Base-by-base conservation (phyloP, 345 rosid genomes). In the Barbarea vulgaris region DNA sequence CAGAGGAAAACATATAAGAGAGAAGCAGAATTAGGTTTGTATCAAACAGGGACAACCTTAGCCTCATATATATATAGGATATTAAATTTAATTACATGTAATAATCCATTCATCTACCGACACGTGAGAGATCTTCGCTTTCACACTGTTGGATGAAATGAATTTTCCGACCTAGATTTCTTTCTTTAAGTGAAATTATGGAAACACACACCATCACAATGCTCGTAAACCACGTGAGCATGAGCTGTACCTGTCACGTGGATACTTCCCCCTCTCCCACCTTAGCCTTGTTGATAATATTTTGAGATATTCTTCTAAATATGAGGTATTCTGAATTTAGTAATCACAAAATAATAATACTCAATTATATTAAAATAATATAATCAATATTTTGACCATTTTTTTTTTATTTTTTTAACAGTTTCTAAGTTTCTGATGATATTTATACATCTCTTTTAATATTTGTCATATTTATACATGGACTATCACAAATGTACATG, bases 161-260 rank as follows among this genome's bases (percentile, higher is more conserved):
- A 46, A 47, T 57, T 48, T 33, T 34, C 52, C 25, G 44, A 39
- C 67, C 58, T 46, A 58, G 47, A 68, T 60, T 67, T 58, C 31
- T 0, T 21, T 12, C 6, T 37, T 19, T 28, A 5, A 4, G 9
- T 37, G 15, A 62, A 69, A 69, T 61, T 62, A 69, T 70, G 41
- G 28, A 76, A 69, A 76, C 7, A 50, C 51, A 76, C 7, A 50
- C 51, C 51, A 61, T 52, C 19, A 14, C 56, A 60, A 1, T 19
- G 42, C 70, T 63, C 56, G 65, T 64, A 51, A 61, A 62, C 64
- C 80, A 76, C 80, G 80, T 76, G 80, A 51, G 70, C 36, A 50
- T 76, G 75, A 76, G 54, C 64, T 69, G 75, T 63, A 41, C 47
- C 7, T 69, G 75, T 69, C 71, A 76, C 75, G 80, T 76, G 80